Conservation (phyloP, 768 basidiomycete species). For the Porphyrellus cyaneotinctus region DNA sequence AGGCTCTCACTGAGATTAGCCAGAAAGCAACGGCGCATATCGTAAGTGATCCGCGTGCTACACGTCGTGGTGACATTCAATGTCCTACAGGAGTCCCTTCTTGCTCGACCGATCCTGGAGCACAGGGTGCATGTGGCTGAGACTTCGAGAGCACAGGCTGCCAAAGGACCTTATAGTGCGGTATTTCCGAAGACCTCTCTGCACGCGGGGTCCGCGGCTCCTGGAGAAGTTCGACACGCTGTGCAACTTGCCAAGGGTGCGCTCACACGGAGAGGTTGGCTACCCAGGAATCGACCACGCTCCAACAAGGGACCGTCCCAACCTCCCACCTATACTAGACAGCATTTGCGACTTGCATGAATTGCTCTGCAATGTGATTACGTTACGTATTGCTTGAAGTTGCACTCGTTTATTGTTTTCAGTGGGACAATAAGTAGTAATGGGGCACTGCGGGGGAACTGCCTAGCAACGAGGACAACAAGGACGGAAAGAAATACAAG, state of each 20-base stretch:
- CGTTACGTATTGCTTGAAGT: neutral
- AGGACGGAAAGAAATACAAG: constrained; percentile 13
- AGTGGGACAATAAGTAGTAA: constrained; percentile 5
- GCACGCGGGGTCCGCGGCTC: constrained; percentile 53
- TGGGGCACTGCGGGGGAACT: neutral
- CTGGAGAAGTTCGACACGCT: constrained; percentile 55
- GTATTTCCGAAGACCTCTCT: constrained; percentile 22
- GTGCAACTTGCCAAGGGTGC: constrained; percentile 53
- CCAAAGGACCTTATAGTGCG: constrained; percentile 19
- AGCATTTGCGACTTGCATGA: constrained; percentile 21
- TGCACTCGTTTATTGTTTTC: constrained; percentile 11
- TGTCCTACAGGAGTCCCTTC: constrained; percentile 52
- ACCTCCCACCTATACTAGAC: constrained; percentile 17
- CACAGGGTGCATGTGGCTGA: constrained; percentile 39
- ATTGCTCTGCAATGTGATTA: constrained; percentile 6
- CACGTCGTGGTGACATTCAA: constrained; percentile 5
- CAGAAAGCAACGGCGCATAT: constrained; percentile 60
- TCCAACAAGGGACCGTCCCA: constrained; percentile 4
- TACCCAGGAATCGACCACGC: constrained; percentile 21
- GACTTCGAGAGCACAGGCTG: constrained; percentile 30
- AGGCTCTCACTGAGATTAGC: constrained; percentile 46
- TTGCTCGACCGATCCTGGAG: constrained; percentile 59
- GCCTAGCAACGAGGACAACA: constrained; percentile 13
- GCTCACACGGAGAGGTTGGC: constrained; percentile 34
- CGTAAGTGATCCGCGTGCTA: constrained; percentile 41